Percentiles rank a stretch among this genome's conserved stretches.
These are phyloP conservation scores for Dichotomocladium elegans DNA, from an alignment of 371 early-diverging fungal species.

Conservation along the genomic window DNA sequence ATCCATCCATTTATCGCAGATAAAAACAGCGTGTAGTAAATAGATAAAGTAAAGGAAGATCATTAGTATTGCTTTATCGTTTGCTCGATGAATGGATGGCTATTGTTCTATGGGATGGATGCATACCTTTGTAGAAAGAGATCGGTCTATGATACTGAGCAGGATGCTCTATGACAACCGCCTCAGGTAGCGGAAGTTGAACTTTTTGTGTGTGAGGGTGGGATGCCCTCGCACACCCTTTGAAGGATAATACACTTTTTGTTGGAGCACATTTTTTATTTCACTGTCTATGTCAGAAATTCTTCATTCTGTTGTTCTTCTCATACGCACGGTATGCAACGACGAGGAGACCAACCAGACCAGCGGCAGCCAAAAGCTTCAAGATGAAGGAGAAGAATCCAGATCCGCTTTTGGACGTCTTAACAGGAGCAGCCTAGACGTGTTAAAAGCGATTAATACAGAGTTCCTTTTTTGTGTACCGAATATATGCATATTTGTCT, in stretches of 20 bases:
- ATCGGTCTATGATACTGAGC: not conserved
- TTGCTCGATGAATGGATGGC: not conserved
- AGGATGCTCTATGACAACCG: not conserved
- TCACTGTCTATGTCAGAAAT: constrained; percentile 32
- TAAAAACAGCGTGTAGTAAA: too few species aligned
- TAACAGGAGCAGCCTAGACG: too few species aligned
- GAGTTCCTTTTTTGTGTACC: too few species aligned
- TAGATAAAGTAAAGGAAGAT: not conserved
- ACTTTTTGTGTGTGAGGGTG: too few species aligned
- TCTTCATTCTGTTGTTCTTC: constrained; percentile 61
- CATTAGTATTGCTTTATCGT: not conserved
- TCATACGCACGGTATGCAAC: constrained; percentile 58
- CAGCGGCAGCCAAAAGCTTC: constrained; percentile 54
- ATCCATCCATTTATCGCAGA: not conserved
- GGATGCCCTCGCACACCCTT: too few species aligned
- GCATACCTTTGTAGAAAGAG: constrained; percentile 7
- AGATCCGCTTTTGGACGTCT: constrained; percentile 24
- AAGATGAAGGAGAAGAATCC: constrained; percentile 48
- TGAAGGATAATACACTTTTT: too few species aligned
- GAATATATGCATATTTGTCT: too few species aligned
- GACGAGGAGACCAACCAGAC: constrained; percentile 50
- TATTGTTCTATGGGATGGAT: constrained; percentile 1
- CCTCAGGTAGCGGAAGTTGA: not conserved
- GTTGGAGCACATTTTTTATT: not conserved
- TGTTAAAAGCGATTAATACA: too few species aligned